Evolutionary conservation across 108 stramenopile species (phyloP), one percentile per base, ranked within the genome.

Genomic region (Stephanodiscus minutulus): DNA sequence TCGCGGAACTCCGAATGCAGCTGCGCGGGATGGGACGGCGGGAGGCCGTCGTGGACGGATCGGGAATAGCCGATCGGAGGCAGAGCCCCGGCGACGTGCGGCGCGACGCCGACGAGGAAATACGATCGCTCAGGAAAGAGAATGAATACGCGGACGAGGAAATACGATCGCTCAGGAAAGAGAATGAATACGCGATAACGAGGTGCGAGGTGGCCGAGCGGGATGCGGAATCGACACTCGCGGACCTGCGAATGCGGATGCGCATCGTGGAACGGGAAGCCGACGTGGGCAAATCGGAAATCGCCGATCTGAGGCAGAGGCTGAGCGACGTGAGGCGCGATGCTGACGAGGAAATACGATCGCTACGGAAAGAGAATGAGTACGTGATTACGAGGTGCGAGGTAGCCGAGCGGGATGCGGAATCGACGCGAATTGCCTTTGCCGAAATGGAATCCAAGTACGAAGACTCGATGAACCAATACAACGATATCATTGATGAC

Each of bases 191-290:
- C 56, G 27, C 29, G 29, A 57, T 29, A 33, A 31, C 11, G 15
- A 57, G 27, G 31, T 31, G 27, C 31, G 29, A 57, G 1, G 31
- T 0, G 27, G 56, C 56, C 28, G 56, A 57, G 31, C 56, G 17
- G 25, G 29, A 57, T 57, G 56, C 31, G 7, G 31, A 57, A 57
- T 31, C 31, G 56, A 57, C 27, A 11, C 56, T n/a, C n/a, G n/a
- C n/a, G n/a, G n/a, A n/a, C n/a, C n/a, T n/a, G n/a, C n/a, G n/a
- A n/a, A n/a, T n/a, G n/a, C n/a, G n/a, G n/a, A n/a, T n/a, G n/a
- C 52, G 52, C 52, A 21, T 25, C 24, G 20, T 53, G 52, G 20
- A 25, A 53, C 52, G 18, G 52, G 52, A 21, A 1, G 52, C 20
- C 7, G 52, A 18, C 18, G 35, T 6, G 35, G 35, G 35, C 5